Percentiles rank a stretch among this genome's conserved stretches.
These are phyloP conservation scores for Massospora cicadina DNA, from an alignment of 371 early-diverging fungal genomes.

Conservation along the genomic window DNA sequence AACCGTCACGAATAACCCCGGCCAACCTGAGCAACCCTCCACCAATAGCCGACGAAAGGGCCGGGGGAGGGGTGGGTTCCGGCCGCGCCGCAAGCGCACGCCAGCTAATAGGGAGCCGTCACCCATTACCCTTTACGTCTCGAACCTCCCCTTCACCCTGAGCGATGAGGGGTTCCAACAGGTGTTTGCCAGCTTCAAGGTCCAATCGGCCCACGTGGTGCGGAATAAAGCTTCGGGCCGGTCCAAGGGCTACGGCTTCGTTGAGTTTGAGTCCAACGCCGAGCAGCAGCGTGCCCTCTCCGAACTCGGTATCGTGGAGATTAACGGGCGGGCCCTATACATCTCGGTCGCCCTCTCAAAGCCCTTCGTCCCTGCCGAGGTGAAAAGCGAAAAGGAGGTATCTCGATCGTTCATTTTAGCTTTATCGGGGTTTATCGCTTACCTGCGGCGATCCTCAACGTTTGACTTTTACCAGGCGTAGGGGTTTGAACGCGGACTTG, in stretches of 20 bases:
- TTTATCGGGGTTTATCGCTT: too few relatives aligned
- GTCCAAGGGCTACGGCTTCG: constrained; percentile 85
- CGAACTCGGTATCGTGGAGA: constrained; percentile 30
- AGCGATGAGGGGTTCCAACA: constrained; percentile 49
- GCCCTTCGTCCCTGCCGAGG: background rate
- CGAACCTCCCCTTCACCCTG: constrained; percentile 78
- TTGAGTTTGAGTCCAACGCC: constrained; percentile 50
- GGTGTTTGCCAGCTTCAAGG: constrained; percentile 59
- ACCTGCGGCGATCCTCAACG: too few relatives aligned
- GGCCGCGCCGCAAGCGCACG: constrained; percentile 14
- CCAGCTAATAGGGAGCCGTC: constrained; percentile 27
- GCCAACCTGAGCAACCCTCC: constrained; percentile 13
- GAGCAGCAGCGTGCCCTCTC: constrained; percentile 65
- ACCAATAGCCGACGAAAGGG: constrained; percentile 14
- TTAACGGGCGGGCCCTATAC: constrained; percentile 47
- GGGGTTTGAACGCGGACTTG: background rate
- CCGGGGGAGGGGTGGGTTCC: constrained; percentile 9
- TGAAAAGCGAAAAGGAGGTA: background rate
- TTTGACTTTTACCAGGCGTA: too few relatives aligned
- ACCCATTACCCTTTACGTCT: constrained; percentile 72
- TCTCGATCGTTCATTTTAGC: too few relatives aligned
- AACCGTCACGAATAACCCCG: constrained; percentile 9
- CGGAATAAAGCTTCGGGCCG: constrained; percentile 28
- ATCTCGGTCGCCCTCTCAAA: constrained; percentile 60
- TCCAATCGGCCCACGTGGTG: constrained; percentile 55